Evolutionary conservation across 805 yeast species (phyloP), one percentile per base, ranked within the genome.

Genomic region (Nakazawaea populi): DNA sequence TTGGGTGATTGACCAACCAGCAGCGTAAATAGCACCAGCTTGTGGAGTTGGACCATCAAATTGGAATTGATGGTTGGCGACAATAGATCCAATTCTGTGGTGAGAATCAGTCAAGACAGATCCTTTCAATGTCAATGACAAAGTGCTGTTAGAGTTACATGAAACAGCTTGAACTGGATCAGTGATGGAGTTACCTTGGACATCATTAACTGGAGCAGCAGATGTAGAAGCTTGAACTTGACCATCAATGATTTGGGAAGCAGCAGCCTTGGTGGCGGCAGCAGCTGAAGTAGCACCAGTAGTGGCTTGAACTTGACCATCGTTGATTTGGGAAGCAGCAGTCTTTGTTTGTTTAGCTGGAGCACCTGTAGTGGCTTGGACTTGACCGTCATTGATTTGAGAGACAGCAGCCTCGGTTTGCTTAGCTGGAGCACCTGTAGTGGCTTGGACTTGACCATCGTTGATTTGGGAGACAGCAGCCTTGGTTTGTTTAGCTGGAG

Each of bases 11-110:
- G 82, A 73, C 85, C 84, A 79, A 55, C 85, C 85, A 45, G 77
- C 79, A 56, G 87, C 84, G 62, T 75, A 79, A 59, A 82, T 76
- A 54, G 87, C 75, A 68, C 87, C 87, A 39, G 85, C 88, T 75
- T 85, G 92, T 63, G 91, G 90, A 71, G 88, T 85, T 53, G 87
- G 88, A 64, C 88, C 88, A 64, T 83, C 88, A 64, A 82, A 83
- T 71, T 83, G 88, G 77, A 83, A 82, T 73, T 85, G 92, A 74
- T 86, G 76, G 82, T 85, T 85, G 48, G 90, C 83, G 59, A 85
- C 91, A 69, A 85, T 84, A 46, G 89, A 79, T 59, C 91, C 91
- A 57, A 85, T 70, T 77, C 91, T 81, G 46, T 86, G 86, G 54
- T 71, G 57, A 38, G 75, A 63, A 61, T 85, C 91, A 10, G 71